Evolutionary conservation across 2,329 filamentous ascomycete species (phyloP), one percentile per base, ranked within the genome.

Genomic region (Colletotrichum noveboracense): DNA sequence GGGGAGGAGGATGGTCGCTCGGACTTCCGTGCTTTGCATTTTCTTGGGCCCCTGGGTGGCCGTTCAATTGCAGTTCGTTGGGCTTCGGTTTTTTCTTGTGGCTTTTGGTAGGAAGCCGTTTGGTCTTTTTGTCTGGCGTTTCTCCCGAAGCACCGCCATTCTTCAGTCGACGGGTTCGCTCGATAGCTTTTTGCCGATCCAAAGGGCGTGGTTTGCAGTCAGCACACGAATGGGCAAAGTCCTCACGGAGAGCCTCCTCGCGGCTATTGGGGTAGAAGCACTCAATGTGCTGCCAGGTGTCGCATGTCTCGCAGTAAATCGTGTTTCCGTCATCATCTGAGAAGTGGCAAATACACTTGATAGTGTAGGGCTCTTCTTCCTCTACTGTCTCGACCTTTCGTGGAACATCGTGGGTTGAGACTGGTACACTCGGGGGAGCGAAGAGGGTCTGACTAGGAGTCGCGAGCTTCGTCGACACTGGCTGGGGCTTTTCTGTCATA

Each of bases 201-300:
- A 98, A 86, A 21, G 87, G 86, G 77, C 96, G 91, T 21, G 96
- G 96, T 76, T 94, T 92, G 87, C 97, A 99, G 80, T 98, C 95
- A 80, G 93, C 92, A 87, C 97, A 99, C 71, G 93, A 95, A 87
- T 99, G 96, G 72, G 94, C 89, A 81, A 93, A 94, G 80, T 92
- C 90, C 75, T 91, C 89, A 88, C 93, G 85, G 84, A 96, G 86
- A 86, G 94, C 90, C 88, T 94, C 89, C 84, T 93, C 90, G 82
- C 92, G 91, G 80, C 95, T 94, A 78, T 91, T 85, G 26, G 91
- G 91, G 84, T 98, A 98, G 86, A 98, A 98, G 86, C 97, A 99
- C 83, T 96, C 93, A 81, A 98, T 98, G 86, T 99, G 97, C 86
- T 99, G 97, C 97, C 97, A 99, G 66, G 96, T 97, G 83, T 98